Evolutionary conservation across 768 basidiomycete species (phyloP), one percentile per base, ranked within the genome.

Genomic region (Naganishia vaughanmartiniae): DNA sequence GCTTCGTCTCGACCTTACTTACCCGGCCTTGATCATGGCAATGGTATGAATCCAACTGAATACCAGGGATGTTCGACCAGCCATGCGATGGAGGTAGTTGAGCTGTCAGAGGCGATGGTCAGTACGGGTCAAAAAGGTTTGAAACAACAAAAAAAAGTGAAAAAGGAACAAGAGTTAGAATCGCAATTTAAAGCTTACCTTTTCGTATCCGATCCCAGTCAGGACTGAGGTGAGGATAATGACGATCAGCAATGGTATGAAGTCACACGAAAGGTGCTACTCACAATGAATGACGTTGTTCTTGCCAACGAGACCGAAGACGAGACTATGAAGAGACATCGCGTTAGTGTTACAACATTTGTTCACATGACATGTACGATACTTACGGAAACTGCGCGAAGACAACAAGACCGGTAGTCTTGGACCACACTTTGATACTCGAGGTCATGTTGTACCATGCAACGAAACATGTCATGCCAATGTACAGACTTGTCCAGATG

Each of bases 201-300:
- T 85, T 75, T 87, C 87, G 70, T 87, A 86, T 11, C 84, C 78
- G 42, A 87, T 78, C 4, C 87, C 86, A 14, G 85, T 87, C 57
- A 87, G 60, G 75, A 55, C 71, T 72, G 54, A 33, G 12, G n/a
- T 24, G 15, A 15, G 24, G 15, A 21, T n/a, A 2, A n/a, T 21
- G 24, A 19, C 7, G 7, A 26, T 24, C 30, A 55, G 28, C 36
- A 24, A 68, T 36, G 17, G 15, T 12, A 2, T 21, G 0, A 9
- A 48, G 53, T 6, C 19, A 34, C 14, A 54, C 10, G 6, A 2
- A 51, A n/a, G 10, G 67, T 24, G 54, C 10, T 19, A 42, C 70
- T 33, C 51, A 71, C 63, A 57, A 4, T 55, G 65, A 51, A 67
- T 66, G 30, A 66, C 65, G 55, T 71, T 66, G 65, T 71, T 66